Percentiles rank a stretch among this genome's conserved stretches.
Evolutionary conservation across 73 alveolate genomes (phyloP).

Genomic region (Halteria grandinella): DNA sequence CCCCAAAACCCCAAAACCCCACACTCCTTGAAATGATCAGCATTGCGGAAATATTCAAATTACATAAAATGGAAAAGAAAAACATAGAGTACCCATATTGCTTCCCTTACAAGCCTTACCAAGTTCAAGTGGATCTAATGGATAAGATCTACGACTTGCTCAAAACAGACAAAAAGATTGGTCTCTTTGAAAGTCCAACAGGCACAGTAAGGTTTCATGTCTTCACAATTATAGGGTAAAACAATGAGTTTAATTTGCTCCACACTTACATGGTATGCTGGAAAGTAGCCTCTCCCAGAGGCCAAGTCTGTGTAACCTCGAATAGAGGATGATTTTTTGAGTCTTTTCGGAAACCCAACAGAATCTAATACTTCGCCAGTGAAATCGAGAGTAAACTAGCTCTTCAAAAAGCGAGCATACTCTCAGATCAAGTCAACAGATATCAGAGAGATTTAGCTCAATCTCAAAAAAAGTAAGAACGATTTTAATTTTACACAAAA

Average conservation of each 20-base stretch:
- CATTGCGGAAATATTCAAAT: background rate
- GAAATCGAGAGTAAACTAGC: background rate
- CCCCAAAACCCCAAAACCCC: slow-evolving; percentile 34
- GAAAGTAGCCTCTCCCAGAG: background rate
- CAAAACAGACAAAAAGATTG: slow-evolving; percentile 10
- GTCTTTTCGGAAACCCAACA: background rate
- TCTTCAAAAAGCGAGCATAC: background rate
- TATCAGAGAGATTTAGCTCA: background rate
- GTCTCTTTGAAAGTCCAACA: slow-evolving; percentile 59
- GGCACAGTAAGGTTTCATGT: slow-evolving; percentile 45
- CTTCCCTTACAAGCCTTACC: slow-evolving; percentile 44
- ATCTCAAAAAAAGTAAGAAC: slow-evolving; percentile 20
- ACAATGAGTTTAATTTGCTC: slow-evolving; percentile 50
- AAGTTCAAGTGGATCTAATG: slow-evolving; percentile 48
- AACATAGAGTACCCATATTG: slow-evolving; percentile 16
- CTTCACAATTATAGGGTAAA: slow-evolving; percentile 34
- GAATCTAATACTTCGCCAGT: no score
- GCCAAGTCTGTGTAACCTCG: no score
- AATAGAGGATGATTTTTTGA: no score
- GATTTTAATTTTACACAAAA: background rate
- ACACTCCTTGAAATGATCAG: background rate
- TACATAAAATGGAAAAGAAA: background rate
- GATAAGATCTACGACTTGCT: slow-evolving; percentile 40
- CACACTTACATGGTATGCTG: slow-evolving; percentile 32
- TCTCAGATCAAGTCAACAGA: background rate